phyloP scores from a whole-genome alignment of 768 basidiomycete species.

The Cantharellus cinnabarinus region DNA sequence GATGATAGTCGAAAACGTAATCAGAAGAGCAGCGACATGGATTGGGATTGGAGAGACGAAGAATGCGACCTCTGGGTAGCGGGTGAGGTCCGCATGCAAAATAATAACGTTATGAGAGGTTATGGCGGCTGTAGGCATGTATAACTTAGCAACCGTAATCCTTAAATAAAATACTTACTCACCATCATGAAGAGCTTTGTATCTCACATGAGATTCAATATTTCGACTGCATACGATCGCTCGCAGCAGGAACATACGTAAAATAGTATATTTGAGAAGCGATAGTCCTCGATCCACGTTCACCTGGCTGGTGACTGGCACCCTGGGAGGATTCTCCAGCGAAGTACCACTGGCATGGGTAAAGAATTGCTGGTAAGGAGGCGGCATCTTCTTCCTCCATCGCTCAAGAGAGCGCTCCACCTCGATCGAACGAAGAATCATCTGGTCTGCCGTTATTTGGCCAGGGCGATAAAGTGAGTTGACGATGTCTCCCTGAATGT shows the following conservation, averaged over 20 bases:
- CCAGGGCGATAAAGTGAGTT: slow-evolving; percentile 66
- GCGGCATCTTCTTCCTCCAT: slow-evolving; percentile 29
- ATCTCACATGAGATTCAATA: slow-evolving; percentile 40
- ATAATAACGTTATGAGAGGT: slow-evolving; percentile 77
- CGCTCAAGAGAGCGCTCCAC: slow-evolving; percentile 44
- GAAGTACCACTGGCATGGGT: slow-evolving; percentile 31
- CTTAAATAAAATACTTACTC: slow-evolving; percentile 10
- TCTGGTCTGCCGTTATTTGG: slow-evolving; percentile 42
- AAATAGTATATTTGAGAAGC: slow-evolving; percentile 62
- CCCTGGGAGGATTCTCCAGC: slow-evolving; percentile 49
- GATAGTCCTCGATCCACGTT: slow-evolving; percentile 69
- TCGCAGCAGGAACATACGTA: slow-evolving; percentile 54
- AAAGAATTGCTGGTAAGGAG: slow-evolving; percentile 55
- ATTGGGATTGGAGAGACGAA: slow-evolving; percentile 77
- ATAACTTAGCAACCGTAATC: background rate
- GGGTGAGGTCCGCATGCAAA: slow-evolving; percentile 64
- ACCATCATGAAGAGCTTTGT: slow-evolving; percentile 64
- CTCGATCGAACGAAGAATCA: slow-evolving; percentile 56
- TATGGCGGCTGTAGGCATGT: slow-evolving; percentile 33
- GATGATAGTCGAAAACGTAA: slow-evolving; percentile 72
- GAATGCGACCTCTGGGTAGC: slow-evolving; percentile 71
- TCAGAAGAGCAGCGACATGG: slow-evolving; percentile 82
- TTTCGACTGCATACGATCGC: slow-evolving; percentile 64
- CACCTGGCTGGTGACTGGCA: slow-evolving; percentile 40
- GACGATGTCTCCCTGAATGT: slow-evolving; percentile 79